phyloP scores from a whole-genome alignment of 495 filamentous ascomycete genomes.

The Podospora conica region DNA sequence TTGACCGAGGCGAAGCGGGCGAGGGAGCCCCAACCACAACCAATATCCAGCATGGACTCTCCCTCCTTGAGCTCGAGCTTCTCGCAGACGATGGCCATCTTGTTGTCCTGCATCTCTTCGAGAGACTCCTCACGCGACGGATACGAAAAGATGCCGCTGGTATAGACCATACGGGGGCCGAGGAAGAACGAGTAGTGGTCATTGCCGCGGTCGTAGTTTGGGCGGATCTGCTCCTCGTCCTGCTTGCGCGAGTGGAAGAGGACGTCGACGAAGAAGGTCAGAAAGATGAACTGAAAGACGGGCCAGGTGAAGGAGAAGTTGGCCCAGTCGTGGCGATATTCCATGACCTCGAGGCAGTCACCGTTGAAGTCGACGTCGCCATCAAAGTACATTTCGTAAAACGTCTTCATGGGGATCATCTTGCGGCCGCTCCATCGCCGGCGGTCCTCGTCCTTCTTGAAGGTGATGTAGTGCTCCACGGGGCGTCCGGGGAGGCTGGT shows the following conservation, averaged over 20 bases:
- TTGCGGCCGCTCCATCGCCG: slow-evolving; percentile 66
- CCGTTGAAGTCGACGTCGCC: slow-evolving; percentile 82
- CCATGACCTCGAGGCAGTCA: slow-evolving; percentile 69
- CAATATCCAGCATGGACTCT: slow-evolving; percentile 72
- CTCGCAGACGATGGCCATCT: slow-evolving; percentile 76
- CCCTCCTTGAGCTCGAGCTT: slow-evolving; percentile 69
- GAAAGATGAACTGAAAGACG: slow-evolving; percentile 44
- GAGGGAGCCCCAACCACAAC: slow-evolving; percentile 84
- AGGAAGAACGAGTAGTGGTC: slow-evolving; percentile 88
- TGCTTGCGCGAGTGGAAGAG: slow-evolving; percentile 74
- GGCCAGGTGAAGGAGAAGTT: slow-evolving; percentile 69
- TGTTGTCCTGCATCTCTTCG: slow-evolving; percentile 85
- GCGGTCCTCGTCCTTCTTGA: slow-evolving; percentile 68
- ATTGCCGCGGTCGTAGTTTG: slow-evolving; percentile 81
- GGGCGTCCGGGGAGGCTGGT: slow-evolving; percentile 68
- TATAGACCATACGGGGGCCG: slow-evolving; percentile 86
- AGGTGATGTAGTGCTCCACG: slow-evolving; percentile 77
- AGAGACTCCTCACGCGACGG: slow-evolving; percentile 67
- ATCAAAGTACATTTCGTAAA: slow-evolving; percentile 86
- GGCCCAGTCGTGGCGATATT: slow-evolving; percentile 85
- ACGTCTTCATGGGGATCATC: slow-evolving; percentile 81
- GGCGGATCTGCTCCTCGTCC: slow-evolving; percentile 81
- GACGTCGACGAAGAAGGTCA: slow-evolving; percentile 63
- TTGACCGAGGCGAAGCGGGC: slow-evolving; percentile 71
- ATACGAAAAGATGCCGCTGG: slow-evolving; percentile 73